Conservation (phyloP, 257 asterid species). For the Catharanthus roseus region DNA sequence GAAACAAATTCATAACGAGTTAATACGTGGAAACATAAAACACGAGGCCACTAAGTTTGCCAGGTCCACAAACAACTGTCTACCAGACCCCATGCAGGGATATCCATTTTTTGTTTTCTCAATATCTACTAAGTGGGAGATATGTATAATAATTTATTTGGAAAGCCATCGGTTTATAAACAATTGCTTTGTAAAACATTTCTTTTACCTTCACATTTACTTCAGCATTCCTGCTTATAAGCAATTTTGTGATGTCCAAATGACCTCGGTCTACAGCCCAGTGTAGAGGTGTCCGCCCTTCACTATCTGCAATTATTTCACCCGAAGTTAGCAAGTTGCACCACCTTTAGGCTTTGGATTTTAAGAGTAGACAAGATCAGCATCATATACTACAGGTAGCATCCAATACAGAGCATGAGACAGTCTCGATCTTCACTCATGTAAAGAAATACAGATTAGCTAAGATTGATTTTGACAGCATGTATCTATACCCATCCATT, state of each 20-base stretch:
- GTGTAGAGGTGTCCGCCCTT: slow-evolving; percentile 94
- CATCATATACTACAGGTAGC: not conserved
- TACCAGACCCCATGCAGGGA: not conserved
- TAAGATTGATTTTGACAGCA: not conserved
- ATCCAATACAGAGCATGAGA: slow-evolving; percentile 8
- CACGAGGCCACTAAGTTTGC: not conserved
- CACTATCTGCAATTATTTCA: slow-evolving; percentile 65
- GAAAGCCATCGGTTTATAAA: not conserved
- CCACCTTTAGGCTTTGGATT: slow-evolving; percentile 6
- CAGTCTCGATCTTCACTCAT: not conserved
- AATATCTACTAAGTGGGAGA: not conserved
- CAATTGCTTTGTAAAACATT: slow-evolving; percentile 4
- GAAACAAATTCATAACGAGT: not conserved
- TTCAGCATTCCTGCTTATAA: slow-evolving; percentile 68
- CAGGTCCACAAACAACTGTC: not conserved
- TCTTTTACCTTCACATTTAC: slow-evolving; percentile 68
- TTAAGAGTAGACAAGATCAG: not conserved
- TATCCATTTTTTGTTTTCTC: not conserved
- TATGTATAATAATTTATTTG: not conserved
- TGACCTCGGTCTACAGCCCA: slow-evolving; percentile 99
- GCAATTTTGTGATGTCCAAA: slow-evolving; percentile 47
- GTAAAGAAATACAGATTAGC: not conserved
- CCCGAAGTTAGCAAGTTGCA: slow-evolving; percentile 18
- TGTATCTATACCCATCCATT: not conserved
- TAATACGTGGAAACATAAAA: not conserved